Evolutionary conservation across 805 yeast species (phyloP), one percentile per base, ranked within the genome.

Genomic region (Candida silvatica): DNA sequence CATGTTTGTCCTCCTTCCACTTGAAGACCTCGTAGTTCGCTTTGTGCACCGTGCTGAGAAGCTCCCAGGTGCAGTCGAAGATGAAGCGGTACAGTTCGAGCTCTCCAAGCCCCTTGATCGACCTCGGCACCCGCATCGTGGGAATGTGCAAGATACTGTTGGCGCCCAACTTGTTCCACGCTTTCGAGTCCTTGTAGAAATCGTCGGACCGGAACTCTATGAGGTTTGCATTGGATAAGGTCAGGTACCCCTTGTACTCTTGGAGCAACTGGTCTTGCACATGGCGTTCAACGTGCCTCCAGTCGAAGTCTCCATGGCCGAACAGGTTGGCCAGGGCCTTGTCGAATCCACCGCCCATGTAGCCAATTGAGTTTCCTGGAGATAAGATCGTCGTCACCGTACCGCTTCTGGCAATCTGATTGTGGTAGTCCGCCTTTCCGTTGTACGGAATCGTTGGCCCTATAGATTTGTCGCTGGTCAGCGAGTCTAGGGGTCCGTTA

Each of bases 301-400:
- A 44, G 3, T 29, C 17, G 12, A 35, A 37, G 7, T 32, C 22
- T 1, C 37, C 34, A 16, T 29, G 37, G 16, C 40, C 30, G 37
- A 54, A 62, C 20, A 52, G 37, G 4, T 45, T 38, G 2, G 62
- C 61, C n/a, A 64, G 37, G 1, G 56, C 56, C 29, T 38, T 44
- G 45, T 71, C 77, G 45, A 70, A 67, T 1, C 77, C 77, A 2
- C 77, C 77, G 3, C 69, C 71, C 43, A 71, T 52, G 32, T 56
- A 63, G 4, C 75, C 76, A 35, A 62, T 54, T 3, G 72, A 64
- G 39, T 71, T 71, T 1, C 76, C 77, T 2, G 77, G 76, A 2
- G 75, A 68, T 2, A 71, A 61, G 14, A 71, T 55, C 2, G 47
- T 63, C 40, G 54, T 31, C 3, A 45, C 41, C 12, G 39, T 37